These are phyloP conservation scores for Mycena vulgaris DNA, from an alignment of 768 basidiomycete species.

Conservation along the genomic window DNA sequence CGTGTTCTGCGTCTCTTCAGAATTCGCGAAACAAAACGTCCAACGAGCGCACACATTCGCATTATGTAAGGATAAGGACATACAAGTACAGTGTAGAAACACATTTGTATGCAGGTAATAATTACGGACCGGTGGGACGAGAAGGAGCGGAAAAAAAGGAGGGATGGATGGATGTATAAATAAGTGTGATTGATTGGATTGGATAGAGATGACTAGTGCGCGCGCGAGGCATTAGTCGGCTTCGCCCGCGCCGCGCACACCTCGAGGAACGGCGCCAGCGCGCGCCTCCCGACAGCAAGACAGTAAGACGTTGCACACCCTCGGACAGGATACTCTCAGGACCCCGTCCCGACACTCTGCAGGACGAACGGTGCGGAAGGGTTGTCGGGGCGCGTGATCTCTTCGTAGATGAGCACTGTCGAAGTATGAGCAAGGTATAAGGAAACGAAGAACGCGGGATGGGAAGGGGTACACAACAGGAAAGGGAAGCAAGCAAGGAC, in stretches of 20 bases:
- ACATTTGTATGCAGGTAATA: neutral
- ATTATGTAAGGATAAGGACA: neutral
- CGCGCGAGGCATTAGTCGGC: neutral
- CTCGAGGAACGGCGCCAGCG: neutral
- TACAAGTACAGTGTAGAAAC: slow-evolving; percentile 12
- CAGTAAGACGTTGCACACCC: neutral
- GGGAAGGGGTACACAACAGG: neutral
- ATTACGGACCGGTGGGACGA: neutral
- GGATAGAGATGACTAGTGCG: slow-evolving; percentile 2
- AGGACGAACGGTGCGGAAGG: slow-evolving; percentile 37
- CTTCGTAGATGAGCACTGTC: slow-evolving; percentile 66
- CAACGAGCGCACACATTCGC: slow-evolving; percentile 1
- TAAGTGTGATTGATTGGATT: slow-evolving; percentile 1
- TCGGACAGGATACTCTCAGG: neutral
- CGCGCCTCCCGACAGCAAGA: slow-evolving; percentile 11
- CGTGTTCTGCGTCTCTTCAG: too few relatives aligned
- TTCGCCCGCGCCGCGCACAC: neutral
- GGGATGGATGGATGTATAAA: neutral
- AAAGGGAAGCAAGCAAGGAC: slow-evolving; percentile 20
- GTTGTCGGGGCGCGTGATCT: slow-evolving; percentile 58
- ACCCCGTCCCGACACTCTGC: slow-evolving; percentile 21
- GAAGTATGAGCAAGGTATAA: neutral
- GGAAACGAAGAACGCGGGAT: too few relatives aligned
- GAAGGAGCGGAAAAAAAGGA: neutral
- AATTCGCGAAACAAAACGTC: neutral